Evolutionary conservation across 1,284 basidiomycete species (phyloP).

Genomic region (Wallemia hederae): DNA sequence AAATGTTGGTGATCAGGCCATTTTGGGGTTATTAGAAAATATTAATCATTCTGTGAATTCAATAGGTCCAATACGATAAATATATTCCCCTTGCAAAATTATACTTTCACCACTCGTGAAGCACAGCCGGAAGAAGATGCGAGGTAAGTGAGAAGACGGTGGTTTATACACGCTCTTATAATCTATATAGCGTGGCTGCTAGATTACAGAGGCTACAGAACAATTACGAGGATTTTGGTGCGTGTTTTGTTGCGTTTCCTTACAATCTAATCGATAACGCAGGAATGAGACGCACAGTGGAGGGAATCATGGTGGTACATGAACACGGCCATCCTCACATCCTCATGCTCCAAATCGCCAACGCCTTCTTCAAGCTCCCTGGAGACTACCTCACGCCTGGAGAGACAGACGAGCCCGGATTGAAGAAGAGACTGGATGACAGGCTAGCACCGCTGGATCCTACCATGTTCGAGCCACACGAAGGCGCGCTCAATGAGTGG

Average conservation of each 20-base stretch:
- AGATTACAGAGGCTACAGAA: slow-evolving; percentile 66
- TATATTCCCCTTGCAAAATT: slow-evolving; percentile 54
- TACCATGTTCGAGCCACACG: slow-evolving; percentile 33
- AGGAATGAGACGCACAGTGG: slow-evolving; percentile 66
- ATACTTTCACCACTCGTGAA: slow-evolving; percentile 75
- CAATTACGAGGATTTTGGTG: slow-evolving; percentile 74
- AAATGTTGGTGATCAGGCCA: neutral
- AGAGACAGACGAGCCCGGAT: slow-evolving; percentile 67
- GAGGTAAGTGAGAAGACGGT: slow-evolving; percentile 28
- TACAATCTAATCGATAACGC: neutral
- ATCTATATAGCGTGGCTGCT: slow-evolving; percentile 15
- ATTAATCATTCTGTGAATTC: neutral
- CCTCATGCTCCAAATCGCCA: slow-evolving; percentile 90
- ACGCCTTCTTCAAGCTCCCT: slow-evolving; percentile 93
- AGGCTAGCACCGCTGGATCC: slow-evolving; percentile 42
- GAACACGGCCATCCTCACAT: slow-evolving; percentile 83
- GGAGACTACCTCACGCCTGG: slow-evolving; percentile 94
- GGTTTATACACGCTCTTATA: neutral
- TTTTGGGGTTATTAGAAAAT: neutral
- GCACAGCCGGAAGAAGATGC: slow-evolving; percentile 88
- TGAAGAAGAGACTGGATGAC: slow-evolving; percentile 61
- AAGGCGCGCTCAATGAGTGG: slow-evolving; percentile 64
- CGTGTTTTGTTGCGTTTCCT: slow-evolving; percentile 8
- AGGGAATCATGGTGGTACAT: slow-evolving; percentile 87
- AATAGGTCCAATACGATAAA: slow-evolving; percentile 39